Evolutionary conservation across 495 filamentous ascomycete species (phyloP).

Genomic region (Neurospora tetrasperma): DNA sequence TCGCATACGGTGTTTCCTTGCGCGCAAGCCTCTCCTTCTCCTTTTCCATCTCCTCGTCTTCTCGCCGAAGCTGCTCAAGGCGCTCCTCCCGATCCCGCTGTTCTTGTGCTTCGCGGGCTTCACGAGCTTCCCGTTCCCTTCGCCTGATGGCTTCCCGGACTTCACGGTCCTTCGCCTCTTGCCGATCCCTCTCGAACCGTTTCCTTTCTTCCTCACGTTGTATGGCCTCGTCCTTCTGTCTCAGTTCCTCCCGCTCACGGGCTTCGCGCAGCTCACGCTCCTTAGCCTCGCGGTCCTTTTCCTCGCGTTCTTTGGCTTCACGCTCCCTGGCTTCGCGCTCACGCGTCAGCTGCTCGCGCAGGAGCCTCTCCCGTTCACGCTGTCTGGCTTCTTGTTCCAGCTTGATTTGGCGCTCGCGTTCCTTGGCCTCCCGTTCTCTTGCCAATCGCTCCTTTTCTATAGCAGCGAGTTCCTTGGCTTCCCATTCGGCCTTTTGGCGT

Average conservation of each 20-base stretch:
- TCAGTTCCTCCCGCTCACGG: slow-evolving; percentile 2
- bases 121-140: slow-evolving; percentile 30
- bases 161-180: slow-evolving; percentile 21
- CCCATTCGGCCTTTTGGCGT: slow-evolving; percentile 21
- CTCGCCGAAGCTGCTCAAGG: slow-evolving; percentile 11
- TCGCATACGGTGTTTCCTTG: slow-evolving; percentile 38
- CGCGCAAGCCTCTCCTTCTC: slow-evolving; percentile 25
- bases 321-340: slow-evolving; percentile 29
- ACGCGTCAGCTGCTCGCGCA: slow-evolving; percentile 30
- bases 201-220: slow-evolving; percentile 24
- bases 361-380: slow-evolving; percentile 24
- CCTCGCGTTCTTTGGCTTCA: slow-evolving; percentile 24
- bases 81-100: slow-evolving; percentile 31
- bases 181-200: slow-evolving; percentile 27
- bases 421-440: slow-evolving; percentile 28
- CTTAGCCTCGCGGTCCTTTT: slow-evolving; percentile 18
- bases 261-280: not conserved
- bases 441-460: slow-evolving; percentile 32
- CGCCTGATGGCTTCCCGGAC: slow-evolving; percentile 25
- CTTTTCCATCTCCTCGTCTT: slow-evolving; percentile 14
- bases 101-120: slow-evolving; percentile 23
- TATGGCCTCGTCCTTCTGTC: slow-evolving; percentile 5
- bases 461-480: slow-evolving; percentile 10
- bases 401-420: slow-evolving; percentile 23
- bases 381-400: slow-evolving; percentile 4